phyloP scores from a whole-genome alignment of 1,284 basidiomycete genomes.

The Athelia sp. region DNA sequence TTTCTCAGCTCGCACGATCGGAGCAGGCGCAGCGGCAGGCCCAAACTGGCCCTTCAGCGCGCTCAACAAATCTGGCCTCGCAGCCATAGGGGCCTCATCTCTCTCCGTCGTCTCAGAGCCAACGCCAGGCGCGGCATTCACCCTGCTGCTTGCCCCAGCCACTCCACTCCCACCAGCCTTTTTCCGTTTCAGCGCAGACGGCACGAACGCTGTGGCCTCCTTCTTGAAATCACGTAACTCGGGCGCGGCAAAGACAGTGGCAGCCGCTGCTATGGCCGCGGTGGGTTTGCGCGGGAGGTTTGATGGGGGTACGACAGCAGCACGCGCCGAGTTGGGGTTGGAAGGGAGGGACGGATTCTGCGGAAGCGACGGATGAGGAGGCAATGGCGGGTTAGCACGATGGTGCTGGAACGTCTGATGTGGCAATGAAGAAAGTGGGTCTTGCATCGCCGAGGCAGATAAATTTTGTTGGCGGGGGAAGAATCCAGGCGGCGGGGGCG shows the following conservation, averaged over 20 bases:
- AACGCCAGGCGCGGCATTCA: slow-evolving; percentile 63
- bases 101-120: slow-evolving; percentile 27
- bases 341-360: slow-evolving; percentile 26
- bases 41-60: slow-evolving; percentile 58
- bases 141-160: slow-evolving; percentile 30
- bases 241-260: slow-evolving; percentile 78
- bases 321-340: slow-evolving; percentile 36
- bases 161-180: slow-evolving; percentile 34
- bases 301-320: slow-evolving; percentile 25
- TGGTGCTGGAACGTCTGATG: slow-evolving; percentile 66
- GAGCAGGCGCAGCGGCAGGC: slow-evolving; percentile 17
- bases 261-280: slow-evolving; percentile 35
- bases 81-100: slow-evolving; percentile 24
- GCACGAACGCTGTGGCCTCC: slow-evolving; percentile 87
- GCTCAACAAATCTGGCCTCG: slow-evolving; percentile 61
- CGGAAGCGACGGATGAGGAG: slow-evolving; percentile 32
- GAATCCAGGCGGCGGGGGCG: slow-evolving; percentile 52
- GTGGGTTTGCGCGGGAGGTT: slow-evolving; percentile 9
- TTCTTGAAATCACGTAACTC: slow-evolving; percentile 88
- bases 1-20: slow-evolving; percentile 7
- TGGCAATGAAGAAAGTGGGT: slow-evolving; percentile 57
- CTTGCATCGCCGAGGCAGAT: slow-evolving; percentile 48
- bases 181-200: slow-evolving; percentile 63
- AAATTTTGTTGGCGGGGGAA: slow-evolving; percentile 45
- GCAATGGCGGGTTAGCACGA: slow-evolving; percentile 18